phyloP scores from a whole-genome alignment of 257 asterid species.

The Lycium barbarum region DNA sequence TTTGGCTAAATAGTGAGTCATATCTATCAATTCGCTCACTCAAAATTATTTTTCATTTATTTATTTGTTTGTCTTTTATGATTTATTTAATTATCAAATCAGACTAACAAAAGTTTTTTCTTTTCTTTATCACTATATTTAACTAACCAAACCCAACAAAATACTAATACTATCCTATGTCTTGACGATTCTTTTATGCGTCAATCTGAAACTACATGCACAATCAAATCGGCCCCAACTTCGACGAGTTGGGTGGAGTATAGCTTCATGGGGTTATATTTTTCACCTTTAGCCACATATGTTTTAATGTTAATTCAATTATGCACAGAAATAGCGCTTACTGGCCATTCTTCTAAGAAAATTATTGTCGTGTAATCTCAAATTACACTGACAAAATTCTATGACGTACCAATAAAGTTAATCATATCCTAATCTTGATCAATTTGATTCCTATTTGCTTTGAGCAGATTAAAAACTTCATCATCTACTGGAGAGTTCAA shows the following conservation, averaged over 20 bases:
- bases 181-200: too few species aligned
- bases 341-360: not conserved
- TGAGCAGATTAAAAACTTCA: constrained; percentile 2
- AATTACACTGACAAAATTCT: not conserved
- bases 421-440: not conserved
- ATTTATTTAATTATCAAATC: not conserved
- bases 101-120: too few species aligned
- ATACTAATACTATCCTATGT: too few species aligned
- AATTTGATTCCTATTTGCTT: not conserved
- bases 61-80: too few species aligned
- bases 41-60: too few species aligned
- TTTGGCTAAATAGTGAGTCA: not conserved
- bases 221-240: not conserved
- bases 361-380: not conserved
- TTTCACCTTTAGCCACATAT: not conserved
- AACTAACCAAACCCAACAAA: too few species aligned
- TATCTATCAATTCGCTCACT: too few species aligned
- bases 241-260: not conserved
- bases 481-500: not conserved
- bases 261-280: not conserved
- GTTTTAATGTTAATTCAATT: not conserved
- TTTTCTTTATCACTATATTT: too few species aligned
- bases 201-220: not conserved
- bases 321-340: not conserved
- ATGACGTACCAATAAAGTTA: not conserved